Evolutionary conservation across 2,329 filamentous ascomycete species (phyloP), one percentile per base, ranked within the genome.

Genomic region (Penicillium sp.): DNA sequence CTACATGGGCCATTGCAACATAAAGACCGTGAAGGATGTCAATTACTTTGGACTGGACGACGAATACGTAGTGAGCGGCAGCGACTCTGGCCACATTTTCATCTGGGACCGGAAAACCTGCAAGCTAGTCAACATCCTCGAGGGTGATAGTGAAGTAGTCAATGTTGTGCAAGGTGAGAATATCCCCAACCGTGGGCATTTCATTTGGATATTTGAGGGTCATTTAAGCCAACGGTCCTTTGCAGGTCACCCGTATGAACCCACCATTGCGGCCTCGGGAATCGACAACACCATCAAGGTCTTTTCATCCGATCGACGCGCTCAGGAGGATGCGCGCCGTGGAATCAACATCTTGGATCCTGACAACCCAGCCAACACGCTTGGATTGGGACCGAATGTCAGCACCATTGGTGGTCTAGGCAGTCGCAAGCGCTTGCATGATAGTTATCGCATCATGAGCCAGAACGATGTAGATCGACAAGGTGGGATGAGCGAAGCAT

Each of bases 251-350:
- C 82, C 82, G 2, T 83, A 83, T 57, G 82, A 85, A 61, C 80
- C 82, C 1, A 79, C 80, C 53, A 72, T 85, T 49, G 82, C 83
- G 2, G 81, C 80, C 28, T 82, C 79, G 3, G 82, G 82, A 21
- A 85, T 85, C 51, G 82, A 85, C 55, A 76, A 80, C 57, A 84
- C 81, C 0, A 78, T 85, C 68, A 85, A 85, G 60, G 80, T 85
- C 47, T 85, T 85, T 66, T 82, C 78, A 0, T 73, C 80, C 0
- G 82, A 84, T 57, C 72, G 70, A 39, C 72, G 74, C 31, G 77
- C 79, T 13, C 78, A 83, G 54, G 70, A 75, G 31, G 73, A 77
- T 44, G 82, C 81, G 17, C 74, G 77, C 19, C 70, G 72, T 12
- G 81, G 80, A 0, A 69, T 78, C 43, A 80, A 81, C n/a, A 75